phyloP scores from a whole-genome alignment of 306 rosid genomes.

The Phaseolus lunatus region DNA sequence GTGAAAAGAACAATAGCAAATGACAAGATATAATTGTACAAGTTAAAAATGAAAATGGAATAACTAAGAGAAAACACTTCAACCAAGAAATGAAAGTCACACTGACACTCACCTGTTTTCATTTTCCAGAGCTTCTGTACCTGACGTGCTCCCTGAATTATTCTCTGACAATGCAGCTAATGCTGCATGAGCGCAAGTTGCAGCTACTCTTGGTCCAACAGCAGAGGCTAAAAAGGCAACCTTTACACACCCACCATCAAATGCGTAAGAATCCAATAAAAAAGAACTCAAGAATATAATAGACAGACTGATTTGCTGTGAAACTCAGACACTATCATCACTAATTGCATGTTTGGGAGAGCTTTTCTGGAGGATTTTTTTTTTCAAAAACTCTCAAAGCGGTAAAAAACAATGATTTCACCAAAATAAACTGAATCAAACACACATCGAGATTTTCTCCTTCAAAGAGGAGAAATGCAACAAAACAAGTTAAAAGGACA shows the following conservation, averaged over 20 bases:
- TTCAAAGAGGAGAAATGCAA: background rate
- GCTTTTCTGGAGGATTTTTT: background rate
- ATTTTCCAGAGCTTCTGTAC: conserved; percentile 3
- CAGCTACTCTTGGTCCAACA: conserved; percentile 32
- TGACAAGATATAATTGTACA: background rate
- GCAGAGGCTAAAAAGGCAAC: conserved; percentile 17
- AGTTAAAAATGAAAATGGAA: background rate
- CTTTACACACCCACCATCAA: conserved; percentile 9
- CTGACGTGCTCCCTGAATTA: conserved; percentile 1
- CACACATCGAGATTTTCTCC: background rate
- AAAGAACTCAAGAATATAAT: conserved; percentile 1
- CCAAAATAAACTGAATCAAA: background rate
- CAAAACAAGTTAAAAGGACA: conserved; percentile 1
- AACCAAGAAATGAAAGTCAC: background rate
- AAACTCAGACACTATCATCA: background rate
- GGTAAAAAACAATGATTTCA: background rate
- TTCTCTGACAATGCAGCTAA: conserved; percentile 13
- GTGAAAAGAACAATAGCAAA: background rate
- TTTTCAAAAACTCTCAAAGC: background rate
- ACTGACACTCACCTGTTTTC: conserved; percentile 2
- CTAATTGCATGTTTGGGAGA: background rate
- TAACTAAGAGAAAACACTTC: background rate
- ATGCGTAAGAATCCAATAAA: background rate
- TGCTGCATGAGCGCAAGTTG: conserved; percentile 26
- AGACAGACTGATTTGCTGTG: conserved; percentile 6